Conservation (phyloP, 371 early-diverging fungal species). For the Lichtheimia ramosa region DNA sequence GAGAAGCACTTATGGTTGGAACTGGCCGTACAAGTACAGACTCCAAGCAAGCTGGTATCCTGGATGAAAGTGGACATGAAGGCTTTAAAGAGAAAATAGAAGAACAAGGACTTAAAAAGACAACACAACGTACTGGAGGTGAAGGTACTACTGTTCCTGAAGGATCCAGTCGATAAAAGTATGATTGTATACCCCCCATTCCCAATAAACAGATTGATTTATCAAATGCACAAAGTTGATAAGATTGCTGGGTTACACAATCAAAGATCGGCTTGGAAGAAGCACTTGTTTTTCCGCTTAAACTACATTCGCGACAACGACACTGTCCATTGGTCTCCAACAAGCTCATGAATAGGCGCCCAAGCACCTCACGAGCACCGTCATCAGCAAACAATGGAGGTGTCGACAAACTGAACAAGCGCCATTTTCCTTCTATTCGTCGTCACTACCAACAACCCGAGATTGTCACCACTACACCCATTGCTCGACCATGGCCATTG, state of each 20-base stretch:
- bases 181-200: no score
- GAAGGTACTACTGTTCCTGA: slow-evolving; percentile 2
- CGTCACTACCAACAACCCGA: slow-evolving; percentile 2
- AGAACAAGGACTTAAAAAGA: background rate
- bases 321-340: background rate
- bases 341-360: slow-evolving; percentile 6
- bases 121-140: slow-evolving; percentile 2
- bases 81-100: background rate
- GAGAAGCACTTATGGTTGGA: slow-evolving; percentile 41
- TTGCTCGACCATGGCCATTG: background rate
- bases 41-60: background rate
- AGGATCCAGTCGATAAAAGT: background rate
- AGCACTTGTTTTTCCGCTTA: no score
- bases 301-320: background rate
- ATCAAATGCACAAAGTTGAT: no score
- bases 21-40: background rate
- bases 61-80: background rate
- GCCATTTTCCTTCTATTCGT: background rate
- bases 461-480: background rate
- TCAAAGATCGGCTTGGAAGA: no score
- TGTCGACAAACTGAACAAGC: slow-evolving; percentile 1
- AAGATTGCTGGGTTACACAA: no score
- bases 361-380: slow-evolving; percentile 9
- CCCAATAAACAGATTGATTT: no score
- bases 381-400: background rate